Base-by-base conservation (phyloP, 768 basidiomycete species). In the Podaxis mareebaensis region DNA sequence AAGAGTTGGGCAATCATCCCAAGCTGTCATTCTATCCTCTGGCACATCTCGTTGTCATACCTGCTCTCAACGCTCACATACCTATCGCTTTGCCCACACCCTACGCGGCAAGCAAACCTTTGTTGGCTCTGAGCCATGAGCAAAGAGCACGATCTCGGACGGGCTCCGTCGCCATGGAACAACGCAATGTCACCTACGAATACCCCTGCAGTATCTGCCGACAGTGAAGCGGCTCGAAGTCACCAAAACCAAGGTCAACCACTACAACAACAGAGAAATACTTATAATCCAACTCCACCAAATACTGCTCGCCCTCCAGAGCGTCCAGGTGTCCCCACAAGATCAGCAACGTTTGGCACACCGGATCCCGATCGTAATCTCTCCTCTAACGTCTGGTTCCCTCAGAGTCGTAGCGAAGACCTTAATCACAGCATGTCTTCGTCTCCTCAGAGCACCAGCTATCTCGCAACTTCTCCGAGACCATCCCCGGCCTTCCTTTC, bases 401-500 rank as follows among this genome's bases (percentile, higher is more conserved):
- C 83, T 63, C 85, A 89, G 71, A 77, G 88, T 63, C 86, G 83
- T 59, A 92, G 90, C 76, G 84, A 89, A 69, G 91, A 91, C 77
- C 77, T 91, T 57, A 89, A 85, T 74, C 90, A 91, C 72, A 69
- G 74, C 52, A 67, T 72, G 28, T 69, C 72, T 39, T 70, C 68
- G 63, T 71, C 66, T 68, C 67, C 71, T 71, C 52, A 68, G 68
- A 66, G 48, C 58, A 67, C 61, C 38, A 66, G 49, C 63, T 66
- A 63, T 71, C 66, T 65, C 26, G 56, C 67, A 24, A 70, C 71
- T 66, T 80, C 83, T 67, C 78, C 81, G 49, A 75, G 77, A 40
- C 81, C 81, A 49, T 75, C 77, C 58, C 79, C 78, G 30, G 71
- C 79, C 17, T 85, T 83, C 72, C 77, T 81, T 65, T 74, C 80